Conservation (phyloP, 1,284 basidiomycete species). For the Polyporus tsugae region DNA sequence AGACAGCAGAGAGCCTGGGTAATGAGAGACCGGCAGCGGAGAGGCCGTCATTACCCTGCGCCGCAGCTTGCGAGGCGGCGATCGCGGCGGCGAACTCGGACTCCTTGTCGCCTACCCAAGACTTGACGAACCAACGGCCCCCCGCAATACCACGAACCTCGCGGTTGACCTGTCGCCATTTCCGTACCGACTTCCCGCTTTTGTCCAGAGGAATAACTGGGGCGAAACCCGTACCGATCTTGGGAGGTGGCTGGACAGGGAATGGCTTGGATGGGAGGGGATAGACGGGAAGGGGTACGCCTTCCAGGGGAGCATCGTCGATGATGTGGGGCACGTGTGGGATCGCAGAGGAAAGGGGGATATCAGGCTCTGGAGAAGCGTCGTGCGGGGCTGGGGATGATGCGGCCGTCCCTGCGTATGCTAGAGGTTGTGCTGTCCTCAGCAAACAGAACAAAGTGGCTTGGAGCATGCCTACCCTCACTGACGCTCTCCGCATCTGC, state of each 20-base stretch:
- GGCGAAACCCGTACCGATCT: slow-evolving; percentile 76
- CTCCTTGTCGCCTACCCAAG: slow-evolving; percentile 84
- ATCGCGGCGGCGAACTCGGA: slow-evolving; percentile 59
- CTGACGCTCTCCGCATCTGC: slow-evolving; percentile 49
- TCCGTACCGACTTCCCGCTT: slow-evolving; percentile 63
- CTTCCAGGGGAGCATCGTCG: slow-evolving; percentile 62
- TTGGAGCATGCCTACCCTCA: slow-evolving; percentile 43
- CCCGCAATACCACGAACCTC: slow-evolving; percentile 83
- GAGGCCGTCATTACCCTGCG: slow-evolving; percentile 26
- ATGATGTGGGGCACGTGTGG: slow-evolving; percentile 34
- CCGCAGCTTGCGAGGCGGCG: slow-evolving; percentile 37
- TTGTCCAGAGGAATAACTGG: slow-evolving; percentile 71
- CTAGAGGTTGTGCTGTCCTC: slow-evolving; percentile 4
- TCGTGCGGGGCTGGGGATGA: slow-evolving; percentile 31
- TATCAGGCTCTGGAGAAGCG: slow-evolving; percentile 37
- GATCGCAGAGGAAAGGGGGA: slow-evolving; percentile 31
- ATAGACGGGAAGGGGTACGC: slow-evolving; percentile 70
- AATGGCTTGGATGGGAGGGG: slow-evolving; percentile 81
- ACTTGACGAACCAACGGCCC: slow-evolving; percentile 76
- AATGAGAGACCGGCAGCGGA: slow-evolving; percentile 28
- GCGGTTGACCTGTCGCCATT: slow-evolving; percentile 75
- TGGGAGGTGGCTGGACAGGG: slow-evolving; percentile 77
- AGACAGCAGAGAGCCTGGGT: slow-evolving; percentile 32
- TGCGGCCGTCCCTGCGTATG: slow-evolving; percentile 30
- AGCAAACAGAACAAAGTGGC: background rate